Evolutionary conservation across 2,329 filamentous ascomycete genomes (phyloP), one percentile per base, ranked within the genome.

Genomic region (Penicillium frequentans): DNA sequence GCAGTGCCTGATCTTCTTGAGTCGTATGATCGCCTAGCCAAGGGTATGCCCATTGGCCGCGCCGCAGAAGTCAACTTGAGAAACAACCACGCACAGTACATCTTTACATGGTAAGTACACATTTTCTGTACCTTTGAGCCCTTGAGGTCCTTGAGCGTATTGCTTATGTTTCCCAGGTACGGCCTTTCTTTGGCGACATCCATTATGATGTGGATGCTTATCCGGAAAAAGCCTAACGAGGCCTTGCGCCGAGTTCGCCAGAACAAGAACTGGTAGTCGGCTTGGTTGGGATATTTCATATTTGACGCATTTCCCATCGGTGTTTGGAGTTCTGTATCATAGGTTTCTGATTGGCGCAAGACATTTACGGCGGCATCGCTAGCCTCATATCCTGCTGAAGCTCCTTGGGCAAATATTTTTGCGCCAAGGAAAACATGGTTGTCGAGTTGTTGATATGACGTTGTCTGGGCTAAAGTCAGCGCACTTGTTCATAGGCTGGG

Each of bases 61-160:
- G 79, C 91, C 7, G 85, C 95, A 5, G 91, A 96, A 77, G 93
- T 99, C 59, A 96, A 96, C 73, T 79, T 99, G 70, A 86, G 91
- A 73, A 99, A 99, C 73, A 98, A 96, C 77, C 95, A 99, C 76
- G 87, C 91, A 62, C 95, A 98, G 81, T 99, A 99, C 76, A 99
- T 99, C 66, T 95, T 97, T 75, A 99, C 95, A 64, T 99, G 95
- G 95, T 98, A 85, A 70, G 87, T 77, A 39, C 31, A 46, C 39
- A 43, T 24, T 24, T 26, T 5, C 3, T 31, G 8, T 16, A 16
- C 21, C 13, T 24, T 39, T 3, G 9, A 8, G 16, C 2, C 26
- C n/a, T 39, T 49, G 39, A 14, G 11, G 9, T 23, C 2, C 39
- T 14, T 11, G 39, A 42, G 19, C 19, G 19, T 23, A 3, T 42